A percentile compares a stretch with the other conserved stretches of the same genome.
These are phyloP conservation scores for Galerina marginata DNA, from an alignment of 768 basidiomycete species.

Conservation along the genomic window DNA sequence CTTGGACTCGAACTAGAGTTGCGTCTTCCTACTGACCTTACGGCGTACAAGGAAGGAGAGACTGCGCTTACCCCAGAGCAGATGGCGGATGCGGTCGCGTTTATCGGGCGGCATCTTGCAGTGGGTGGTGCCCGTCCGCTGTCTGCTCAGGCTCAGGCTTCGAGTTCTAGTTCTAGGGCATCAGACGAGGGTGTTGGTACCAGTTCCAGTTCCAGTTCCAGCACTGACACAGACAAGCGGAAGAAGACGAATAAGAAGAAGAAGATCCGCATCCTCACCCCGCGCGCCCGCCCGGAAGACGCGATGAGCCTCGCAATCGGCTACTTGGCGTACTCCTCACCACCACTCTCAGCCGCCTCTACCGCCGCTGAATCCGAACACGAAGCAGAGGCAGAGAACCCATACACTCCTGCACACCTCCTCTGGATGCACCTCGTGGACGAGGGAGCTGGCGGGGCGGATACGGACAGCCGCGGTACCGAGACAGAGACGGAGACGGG, in stretches of 20 bases:
- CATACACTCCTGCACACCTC: not conserved
- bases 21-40: too few species aligned
- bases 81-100: too few species aligned
- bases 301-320: slow-evolving; percentile 11
- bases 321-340: slow-evolving; percentile 3
- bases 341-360: not conserved
- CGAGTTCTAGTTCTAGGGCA: too few species aligned
- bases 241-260: not conserved
- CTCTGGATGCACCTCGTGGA: slow-evolving; percentile 1
- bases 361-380: not conserved
- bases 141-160: too few species aligned
- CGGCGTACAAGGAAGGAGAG: too few species aligned
- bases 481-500: too few species aligned
- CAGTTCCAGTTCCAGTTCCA: not conserved
- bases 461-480: not conserved
- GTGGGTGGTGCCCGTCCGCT: too few species aligned
- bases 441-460: not conserved
- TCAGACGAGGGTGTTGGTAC: too few species aligned
- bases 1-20: too few species aligned
- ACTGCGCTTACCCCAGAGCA: too few species aligned
- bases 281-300: slow-evolving; percentile 16
- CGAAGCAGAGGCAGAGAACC: not conserved
- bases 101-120: too few species aligned
- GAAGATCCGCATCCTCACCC: slow-evolving; percentile 9
- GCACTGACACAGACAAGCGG: not conserved